These are phyloP conservation scores for Aspergillus flavus DNA, from an alignment of 2,329 filamentous ascomycete species.

Conservation along the genomic window DNA sequence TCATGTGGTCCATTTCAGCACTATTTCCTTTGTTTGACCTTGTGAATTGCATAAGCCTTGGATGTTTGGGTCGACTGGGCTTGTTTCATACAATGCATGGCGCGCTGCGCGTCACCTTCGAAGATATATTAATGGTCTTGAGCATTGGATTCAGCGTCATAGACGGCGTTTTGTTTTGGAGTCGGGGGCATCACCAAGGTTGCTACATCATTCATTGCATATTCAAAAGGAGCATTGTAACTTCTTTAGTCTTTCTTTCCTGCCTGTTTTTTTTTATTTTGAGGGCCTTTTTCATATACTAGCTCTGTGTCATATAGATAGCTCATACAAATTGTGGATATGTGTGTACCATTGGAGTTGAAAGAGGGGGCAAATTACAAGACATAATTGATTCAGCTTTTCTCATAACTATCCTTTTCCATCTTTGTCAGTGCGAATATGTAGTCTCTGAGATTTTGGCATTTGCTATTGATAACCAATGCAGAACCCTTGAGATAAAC, in stretches of 20 bases:
- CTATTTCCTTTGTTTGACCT: slow-evolving; percentile 8
- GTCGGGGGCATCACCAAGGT: slow-evolving; percentile 10
- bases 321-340: slow-evolving; percentile 1
- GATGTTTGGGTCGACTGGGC: slow-evolving; percentile 8
- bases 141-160: slow-evolving; percentile 14
- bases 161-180: slow-evolving; percentile 22
- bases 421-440: neutral
- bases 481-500: neutral
- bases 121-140: slow-evolving; percentile 11
- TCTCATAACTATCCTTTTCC: neutral
- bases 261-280: neutral
- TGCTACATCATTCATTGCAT: slow-evolving; percentile 5
- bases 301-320: neutral
- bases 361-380: neutral
- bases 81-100: slow-evolving; percentile 18
- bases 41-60: slow-evolving; percentile 12
- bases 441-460: no score
- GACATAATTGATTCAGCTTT: neutral
- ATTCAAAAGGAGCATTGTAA: neutral
- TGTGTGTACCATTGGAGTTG: neutral
- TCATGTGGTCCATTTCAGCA: neutral
- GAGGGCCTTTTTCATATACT: neutral
- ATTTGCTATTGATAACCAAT: no score
- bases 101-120: slow-evolving; percentile 12
- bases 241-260: slow-evolving; percentile 1